Evolutionary conservation across 495 filamentous ascomycete genomes (phyloP).

Genomic region (Aspergillus wentii): DNA sequence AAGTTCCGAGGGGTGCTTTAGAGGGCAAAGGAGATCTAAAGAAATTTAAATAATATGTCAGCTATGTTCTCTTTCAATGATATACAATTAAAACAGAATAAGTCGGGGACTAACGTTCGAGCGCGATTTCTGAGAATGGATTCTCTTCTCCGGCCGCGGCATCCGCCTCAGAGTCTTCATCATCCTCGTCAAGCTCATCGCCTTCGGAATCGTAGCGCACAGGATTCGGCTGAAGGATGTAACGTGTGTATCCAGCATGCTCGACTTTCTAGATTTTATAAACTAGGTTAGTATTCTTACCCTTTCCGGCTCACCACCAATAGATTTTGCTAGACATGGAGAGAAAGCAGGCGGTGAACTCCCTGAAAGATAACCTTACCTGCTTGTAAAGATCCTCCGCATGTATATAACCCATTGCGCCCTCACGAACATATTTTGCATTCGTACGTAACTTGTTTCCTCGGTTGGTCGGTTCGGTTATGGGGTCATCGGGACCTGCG

Average conservation of each 20-base stretch:
- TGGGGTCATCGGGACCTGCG: slow-evolving; percentile 80
- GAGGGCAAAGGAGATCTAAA: slow-evolving; percentile 76
- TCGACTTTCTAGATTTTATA: slow-evolving; percentile 82
- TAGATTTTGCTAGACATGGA: no score
- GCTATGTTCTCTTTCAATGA: no score
- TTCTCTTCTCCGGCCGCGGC: slow-evolving; percentile 70
- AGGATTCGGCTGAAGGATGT: slow-evolving; percentile 76
- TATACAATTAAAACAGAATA: no score
- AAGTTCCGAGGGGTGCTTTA: slow-evolving; percentile 82
- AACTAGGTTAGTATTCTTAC: no score
- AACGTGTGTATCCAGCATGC: slow-evolving; percentile 77
- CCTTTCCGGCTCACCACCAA: no score
- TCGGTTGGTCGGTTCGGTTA: slow-evolving; percentile 77
- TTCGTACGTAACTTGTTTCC: slow-evolving; percentile 87
- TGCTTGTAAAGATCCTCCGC: slow-evolving; percentile 80
- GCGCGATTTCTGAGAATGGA: slow-evolving; percentile 72
- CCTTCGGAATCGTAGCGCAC: slow-evolving; percentile 78
- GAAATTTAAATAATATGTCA: no score
- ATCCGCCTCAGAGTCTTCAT: slow-evolving; percentile 73
- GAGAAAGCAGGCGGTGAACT: no score
- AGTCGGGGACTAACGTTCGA: slow-evolving; percentile 65
- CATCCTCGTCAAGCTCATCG: slow-evolving; percentile 68
- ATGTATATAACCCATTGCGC: slow-evolving; percentile 62
- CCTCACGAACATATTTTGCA: slow-evolving; percentile 73
- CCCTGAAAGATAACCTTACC: slow-evolving; percentile 55